Evolutionary conservation across 2,329 filamentous ascomycete genomes (phyloP).

Genomic region (Sporothrix variecibatus): DNA sequence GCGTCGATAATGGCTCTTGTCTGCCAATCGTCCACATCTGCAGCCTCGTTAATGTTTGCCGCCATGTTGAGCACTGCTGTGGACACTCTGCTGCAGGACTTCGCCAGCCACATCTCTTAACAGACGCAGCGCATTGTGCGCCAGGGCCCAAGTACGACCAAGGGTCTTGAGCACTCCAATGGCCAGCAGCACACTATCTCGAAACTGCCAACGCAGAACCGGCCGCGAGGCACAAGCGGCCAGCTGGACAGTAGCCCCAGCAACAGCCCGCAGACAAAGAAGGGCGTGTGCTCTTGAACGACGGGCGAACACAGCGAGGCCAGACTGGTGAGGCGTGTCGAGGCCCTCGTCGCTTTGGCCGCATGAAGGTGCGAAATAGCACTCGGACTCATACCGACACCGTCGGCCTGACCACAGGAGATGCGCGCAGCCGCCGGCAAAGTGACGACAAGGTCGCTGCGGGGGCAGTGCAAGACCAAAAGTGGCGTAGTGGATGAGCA

Average conservation of each 20-base stretch:
- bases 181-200: conserved; percentile 4
- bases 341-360: background rate
- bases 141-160: conserved; percentile 12
- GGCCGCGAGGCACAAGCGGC: background rate
- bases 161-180: conserved; percentile 18
- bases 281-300: conserved; percentile 20
- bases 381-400: background rate
- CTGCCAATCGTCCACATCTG: background rate
- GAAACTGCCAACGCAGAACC: background rate
- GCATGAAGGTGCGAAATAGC: background rate
- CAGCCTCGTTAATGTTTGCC: background rate
- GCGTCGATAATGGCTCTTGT: background rate
- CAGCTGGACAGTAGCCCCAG: conserved; percentile 21
- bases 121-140: conserved; percentile 17
- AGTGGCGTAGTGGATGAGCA: conserved; percentile 45
- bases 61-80: background rate
- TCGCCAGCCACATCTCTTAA: conserved; percentile 10
- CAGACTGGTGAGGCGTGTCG: background rate
- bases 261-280: conserved; percentile 20
- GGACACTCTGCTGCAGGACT: conserved; percentile 16
- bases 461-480: conserved; percentile 20
- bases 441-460: conserved; percentile 14
- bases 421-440: conserved; percentile 15
- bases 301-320: background rate
- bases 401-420: background rate